Conservation (phyloP, 768 basidiomycete species). For the Suillus weaverae region DNA sequence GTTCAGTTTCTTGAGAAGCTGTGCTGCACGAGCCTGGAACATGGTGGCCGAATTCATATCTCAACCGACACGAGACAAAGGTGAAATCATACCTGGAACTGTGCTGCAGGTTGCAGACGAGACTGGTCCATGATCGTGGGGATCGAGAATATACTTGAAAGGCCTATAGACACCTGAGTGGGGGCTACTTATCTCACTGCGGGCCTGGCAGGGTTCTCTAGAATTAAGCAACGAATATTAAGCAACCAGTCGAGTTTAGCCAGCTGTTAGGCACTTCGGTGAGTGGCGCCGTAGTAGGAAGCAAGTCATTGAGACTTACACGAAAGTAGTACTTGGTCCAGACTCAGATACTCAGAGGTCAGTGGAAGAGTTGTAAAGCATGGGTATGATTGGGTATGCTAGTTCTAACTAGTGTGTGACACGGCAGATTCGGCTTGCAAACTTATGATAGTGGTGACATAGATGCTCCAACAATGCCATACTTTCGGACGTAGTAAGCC, state of each 20-base stretch:
- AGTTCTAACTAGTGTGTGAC: neutral
- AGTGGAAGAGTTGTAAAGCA: neutral
- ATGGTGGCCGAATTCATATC: slow-evolving; percentile 11
- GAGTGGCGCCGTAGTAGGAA: neutral
- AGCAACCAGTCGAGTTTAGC: slow-evolving; percentile 20
- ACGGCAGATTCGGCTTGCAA: slow-evolving; percentile 4
- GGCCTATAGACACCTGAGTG: slow-evolving; percentile 1
- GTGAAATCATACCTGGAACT: slow-evolving; percentile 29
- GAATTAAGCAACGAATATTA: slow-evolving; percentile 13
- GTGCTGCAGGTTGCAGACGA: slow-evolving; percentile 22
- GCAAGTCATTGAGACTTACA: neutral
- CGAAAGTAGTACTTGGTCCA: neutral
- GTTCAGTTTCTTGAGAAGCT: slow-evolving; percentile 40
- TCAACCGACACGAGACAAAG: slow-evolving; percentile 13
- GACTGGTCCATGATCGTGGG: slow-evolving; percentile 28
- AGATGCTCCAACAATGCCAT: neutral
- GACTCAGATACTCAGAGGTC: neutral
- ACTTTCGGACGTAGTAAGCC: neutral
- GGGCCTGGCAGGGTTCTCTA: neutral
- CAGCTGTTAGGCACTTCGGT: slow-evolving; percentile 16
- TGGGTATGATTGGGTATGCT: neutral
- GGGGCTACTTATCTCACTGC: slow-evolving; percentile 27
- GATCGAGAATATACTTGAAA: slow-evolving; percentile 16
- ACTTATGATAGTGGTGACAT: slow-evolving; percentile 1
- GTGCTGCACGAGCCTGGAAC: slow-evolving; percentile 34